Evolutionary conservation across 352 stramenopile genomes (phyloP).

Genomic region (Pythium diclinum): DNA sequence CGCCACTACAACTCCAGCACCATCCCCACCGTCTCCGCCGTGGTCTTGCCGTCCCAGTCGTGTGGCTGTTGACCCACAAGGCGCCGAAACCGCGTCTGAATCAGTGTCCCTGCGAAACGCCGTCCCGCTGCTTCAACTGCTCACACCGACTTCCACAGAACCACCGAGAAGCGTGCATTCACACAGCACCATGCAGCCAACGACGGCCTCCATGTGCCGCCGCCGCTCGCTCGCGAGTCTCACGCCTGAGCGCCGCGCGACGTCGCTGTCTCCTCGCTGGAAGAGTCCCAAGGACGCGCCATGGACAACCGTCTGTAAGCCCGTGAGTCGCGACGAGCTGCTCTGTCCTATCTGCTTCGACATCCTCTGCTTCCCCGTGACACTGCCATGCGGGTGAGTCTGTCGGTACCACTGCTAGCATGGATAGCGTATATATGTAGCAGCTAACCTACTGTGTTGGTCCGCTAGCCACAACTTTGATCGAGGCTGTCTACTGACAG

Average conservation of each 20-base stretch:
- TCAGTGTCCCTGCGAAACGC: not conserved
- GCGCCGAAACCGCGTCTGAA: not conserved
- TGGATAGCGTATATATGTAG: not conserved
- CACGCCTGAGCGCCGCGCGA: conserved; percentile 5
- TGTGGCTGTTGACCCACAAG: not conserved
- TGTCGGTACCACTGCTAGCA: not conserved
- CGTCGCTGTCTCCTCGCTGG: conserved; percentile 21
- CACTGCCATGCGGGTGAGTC: conserved; percentile 61
- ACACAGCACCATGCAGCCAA: not conserved
- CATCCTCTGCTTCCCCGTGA: conserved; percentile 69
- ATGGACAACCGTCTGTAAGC: not conserved
- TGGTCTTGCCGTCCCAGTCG: not conserved
- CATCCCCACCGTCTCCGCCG: not conserved
- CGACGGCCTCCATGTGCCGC: not conserved
- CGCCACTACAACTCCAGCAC: not conserved
- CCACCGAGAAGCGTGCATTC: not conserved
- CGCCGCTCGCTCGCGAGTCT: conserved; percentile 5
- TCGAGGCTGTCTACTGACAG: conserved; percentile 65
- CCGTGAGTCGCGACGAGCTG: conserved; percentile 43
- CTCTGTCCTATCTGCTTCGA: conserved; percentile 80
- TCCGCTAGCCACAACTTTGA: conserved; percentile 76
- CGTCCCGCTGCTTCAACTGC: conserved; percentile 2
- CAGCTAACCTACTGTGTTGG: not conserved
- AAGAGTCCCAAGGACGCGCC: not conserved
- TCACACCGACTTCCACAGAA: not conserved